These are phyloP conservation scores for Pseudozyma sp. DNA, from an alignment of 1,284 basidiomycete species.

Conservation along the genomic window DNA sequence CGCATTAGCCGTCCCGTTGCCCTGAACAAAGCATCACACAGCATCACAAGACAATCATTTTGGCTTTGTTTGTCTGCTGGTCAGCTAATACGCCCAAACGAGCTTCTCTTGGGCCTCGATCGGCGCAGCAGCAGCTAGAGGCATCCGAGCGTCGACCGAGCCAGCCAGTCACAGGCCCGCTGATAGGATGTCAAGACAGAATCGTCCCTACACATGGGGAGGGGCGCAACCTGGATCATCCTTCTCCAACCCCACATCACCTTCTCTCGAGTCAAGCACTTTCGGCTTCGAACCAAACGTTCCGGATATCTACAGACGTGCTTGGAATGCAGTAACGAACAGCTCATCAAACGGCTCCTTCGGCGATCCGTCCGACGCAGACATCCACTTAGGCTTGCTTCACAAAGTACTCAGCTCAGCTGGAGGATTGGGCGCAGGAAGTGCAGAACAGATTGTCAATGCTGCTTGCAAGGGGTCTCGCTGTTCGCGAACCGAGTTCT, in stretches of 20 bases:
- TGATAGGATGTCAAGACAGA: constrained; percentile 10
- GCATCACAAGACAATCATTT: no score
- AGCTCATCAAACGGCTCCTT: constrained; percentile 1
- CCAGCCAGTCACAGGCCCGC: no score
- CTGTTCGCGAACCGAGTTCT: constrained; percentile 45
- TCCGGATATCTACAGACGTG: constrained; percentile 27
- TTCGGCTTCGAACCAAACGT: constrained; percentile 37
- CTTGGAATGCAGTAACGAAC: constrained; percentile 10
- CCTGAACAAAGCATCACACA: no score
- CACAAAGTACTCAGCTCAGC: constrained; percentile 35
- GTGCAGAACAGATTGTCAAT: constrained; percentile 30
- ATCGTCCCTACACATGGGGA: constrained; percentile 45
- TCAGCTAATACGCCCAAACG: no score
- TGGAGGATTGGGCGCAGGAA: constrained; percentile 24
- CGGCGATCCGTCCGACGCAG: constrained; percentile 13
- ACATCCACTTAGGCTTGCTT: constrained; percentile 31
- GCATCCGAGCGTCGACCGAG: no score
- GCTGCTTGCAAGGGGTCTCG: constrained; percentile 33
- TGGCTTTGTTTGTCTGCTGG: no score
- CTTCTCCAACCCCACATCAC: constrained; percentile 27
- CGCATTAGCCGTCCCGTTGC: no score
- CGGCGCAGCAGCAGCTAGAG: no score
- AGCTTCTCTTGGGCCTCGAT: no score
- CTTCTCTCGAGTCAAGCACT: constrained; percentile 19
- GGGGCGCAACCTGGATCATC: constrained; percentile 31